Percentiles rank a stretch among this genome's conserved stretches.
phyloP scores from a whole-genome alignment of 768 basidiomycete species.

The Saitozyma sp. region DNA sequence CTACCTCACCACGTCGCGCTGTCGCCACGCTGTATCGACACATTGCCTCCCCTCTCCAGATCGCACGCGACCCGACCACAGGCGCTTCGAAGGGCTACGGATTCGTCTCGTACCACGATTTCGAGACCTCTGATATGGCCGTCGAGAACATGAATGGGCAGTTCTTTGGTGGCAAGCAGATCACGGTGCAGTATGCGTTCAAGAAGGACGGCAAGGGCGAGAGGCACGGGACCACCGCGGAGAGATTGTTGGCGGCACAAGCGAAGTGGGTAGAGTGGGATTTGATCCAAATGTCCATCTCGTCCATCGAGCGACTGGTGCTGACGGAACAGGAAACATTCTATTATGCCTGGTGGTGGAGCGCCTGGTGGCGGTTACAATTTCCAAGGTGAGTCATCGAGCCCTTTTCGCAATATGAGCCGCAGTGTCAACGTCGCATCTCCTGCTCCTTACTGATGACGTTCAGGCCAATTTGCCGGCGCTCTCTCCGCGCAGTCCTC shows the following conservation, averaged over 20 bases:
- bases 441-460: no score
- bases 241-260: conserved; percentile 90
- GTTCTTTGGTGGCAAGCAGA: conserved; percentile 97
- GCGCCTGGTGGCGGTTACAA: conserved; percentile 17
- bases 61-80: conserved; percentile 80
- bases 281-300: neutral
- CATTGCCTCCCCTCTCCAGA: conserved; percentile 56
- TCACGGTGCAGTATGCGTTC: conserved; percentile 96
- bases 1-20: no score
- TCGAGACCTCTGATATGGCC: conserved; percentile 94
- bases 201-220: conserved; percentile 99
- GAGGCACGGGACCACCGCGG: conserved; percentile 94
- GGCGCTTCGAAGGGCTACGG: conserved; percentile 95
- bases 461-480: conserved; percentile 92
- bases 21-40: neutral
- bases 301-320: neutral
- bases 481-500: conserved; percentile 60
- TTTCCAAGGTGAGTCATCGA: conserved; percentile 40
- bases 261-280: conserved; percentile 63
- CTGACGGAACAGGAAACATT: conserved; percentile 62
- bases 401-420: neutral
- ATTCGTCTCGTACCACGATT: conserved; percentile 95
- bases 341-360: conserved; percentile 32
- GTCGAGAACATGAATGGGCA: conserved; percentile 96
- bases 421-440: conserved; percentile 27